Conservation (phyloP, 768 basidiomycete species). For the Imleria badia region DNA sequence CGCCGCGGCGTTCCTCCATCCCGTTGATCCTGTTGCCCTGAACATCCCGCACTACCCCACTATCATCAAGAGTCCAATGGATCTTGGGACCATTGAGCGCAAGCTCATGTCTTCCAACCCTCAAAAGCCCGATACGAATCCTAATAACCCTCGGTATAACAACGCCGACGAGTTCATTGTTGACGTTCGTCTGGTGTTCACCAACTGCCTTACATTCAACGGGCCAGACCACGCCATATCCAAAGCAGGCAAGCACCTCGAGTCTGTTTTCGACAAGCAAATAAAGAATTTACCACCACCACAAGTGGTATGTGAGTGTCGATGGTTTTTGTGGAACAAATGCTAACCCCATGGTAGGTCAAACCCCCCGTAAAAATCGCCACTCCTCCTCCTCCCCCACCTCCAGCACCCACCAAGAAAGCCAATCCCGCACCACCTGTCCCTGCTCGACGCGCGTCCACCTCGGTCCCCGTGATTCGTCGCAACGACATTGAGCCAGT, state of each 20-base stretch:
- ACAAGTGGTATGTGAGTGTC: constrained; percentile 60
- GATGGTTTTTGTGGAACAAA: constrained; percentile 12
- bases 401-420: constrained; percentile 35
- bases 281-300: constrained; percentile 78
- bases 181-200: constrained; percentile 87
- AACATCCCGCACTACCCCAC: constrained; percentile 85
- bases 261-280: constrained; percentile 85
- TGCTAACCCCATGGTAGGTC: constrained; percentile 28
- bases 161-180: constrained; percentile 76
- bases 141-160: constrained; percentile 71
- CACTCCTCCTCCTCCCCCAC: constrained; percentile 36
- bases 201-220: constrained; percentile 90
- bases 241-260: constrained; percentile 76
- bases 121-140: constrained; percentile 68
- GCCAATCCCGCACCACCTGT: constrained; percentile 36
- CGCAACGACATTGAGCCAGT: constrained; percentile 62
- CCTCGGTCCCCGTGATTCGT: constrained; percentile 79
- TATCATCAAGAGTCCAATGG: constrained; percentile 92
- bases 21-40: constrained; percentile 85
- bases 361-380: constrained; percentile 46
- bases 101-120: constrained; percentile 83
- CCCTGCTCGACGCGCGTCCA: constrained; percentile 68
- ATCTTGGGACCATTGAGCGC: constrained; percentile 87
- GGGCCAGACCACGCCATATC: constrained; percentile 84
- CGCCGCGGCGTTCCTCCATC: constrained; percentile 73